Evolutionary conservation across 768 basidiomycete species (phyloP).

Genomic region (Mycena alexandri): DNA sequence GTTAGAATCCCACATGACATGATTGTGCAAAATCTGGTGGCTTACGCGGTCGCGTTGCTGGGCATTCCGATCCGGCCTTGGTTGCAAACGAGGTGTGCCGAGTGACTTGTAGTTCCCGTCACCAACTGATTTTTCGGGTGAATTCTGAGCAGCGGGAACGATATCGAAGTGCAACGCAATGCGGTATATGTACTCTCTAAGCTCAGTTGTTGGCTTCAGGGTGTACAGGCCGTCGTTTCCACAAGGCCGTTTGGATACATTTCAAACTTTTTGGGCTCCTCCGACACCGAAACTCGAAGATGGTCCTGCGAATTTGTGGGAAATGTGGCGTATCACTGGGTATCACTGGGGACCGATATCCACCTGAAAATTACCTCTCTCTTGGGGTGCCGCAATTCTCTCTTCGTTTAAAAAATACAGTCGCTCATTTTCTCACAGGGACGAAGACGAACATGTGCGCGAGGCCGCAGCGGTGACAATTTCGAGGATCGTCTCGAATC

Average conservation of each 20-base stretch:
- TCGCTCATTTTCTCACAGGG: no score
- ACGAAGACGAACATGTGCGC: no score
- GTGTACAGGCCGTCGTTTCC: neutral
- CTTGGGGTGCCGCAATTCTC: no score
- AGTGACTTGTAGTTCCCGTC: neutral
- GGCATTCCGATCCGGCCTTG: neutral
- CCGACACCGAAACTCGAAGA: neutral
- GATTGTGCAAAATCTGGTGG: neutral
- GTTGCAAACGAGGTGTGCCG: neutral
- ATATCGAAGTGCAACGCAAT: neutral
- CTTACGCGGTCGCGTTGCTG: neutral
- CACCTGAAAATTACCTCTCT: no score
- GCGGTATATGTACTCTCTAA: neutral
- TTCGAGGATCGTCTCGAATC: no score
- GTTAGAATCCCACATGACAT: neutral
- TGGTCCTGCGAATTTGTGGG: neutral
- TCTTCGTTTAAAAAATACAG: no score
- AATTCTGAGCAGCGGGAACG: neutral
- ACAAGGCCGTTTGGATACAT: neutral
- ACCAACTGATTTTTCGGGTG: neutral
- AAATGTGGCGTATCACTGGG: no score
- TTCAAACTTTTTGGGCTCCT: neutral
- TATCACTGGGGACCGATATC: no score
- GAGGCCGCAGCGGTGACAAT: no score
- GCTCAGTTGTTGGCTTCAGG: neutral